Base-by-base conservation (phyloP, 768 basidiomycete species). In the Phaeolepiota aurea region DNA sequence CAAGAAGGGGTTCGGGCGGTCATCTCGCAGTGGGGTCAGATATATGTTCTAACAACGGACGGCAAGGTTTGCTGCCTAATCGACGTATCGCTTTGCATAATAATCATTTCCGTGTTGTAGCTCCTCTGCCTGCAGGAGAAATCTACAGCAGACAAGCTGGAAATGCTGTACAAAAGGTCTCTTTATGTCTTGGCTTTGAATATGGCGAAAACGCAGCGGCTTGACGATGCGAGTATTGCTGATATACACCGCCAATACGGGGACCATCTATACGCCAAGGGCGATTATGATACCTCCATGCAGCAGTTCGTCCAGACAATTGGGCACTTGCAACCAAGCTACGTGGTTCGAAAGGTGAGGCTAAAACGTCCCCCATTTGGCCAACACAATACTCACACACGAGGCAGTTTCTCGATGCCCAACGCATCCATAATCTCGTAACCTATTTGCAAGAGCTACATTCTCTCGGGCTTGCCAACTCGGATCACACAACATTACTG, bases 371-470 rank as follows among this genome's bases (percentile, higher is more conserved):
- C 3, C 32, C 16, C 32, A 3, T 15, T 19, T 33, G 23, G 15
- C 4, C 18, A 14, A 35, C 19, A 9, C 12, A 35, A 34, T 19
- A 16, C 11, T 43, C 15, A 7, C 37, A 5, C n/a, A n/a, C n/a
- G 3, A 10, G 9, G 20, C 42, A 97, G 93, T 98, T 92, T 62
- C 78, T 99, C 25, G 96, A 96, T 48, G 91, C 94, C 0, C 96
- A 98, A 54, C 72, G 93, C 2, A 96, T 97, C 41, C 86, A 92
- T 47, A 91, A 93, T 55, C 82, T 99, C 39, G 92, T 88, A 20
- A 87, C 87, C 1, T 99, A 97, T 58, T 74, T 99, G 0, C 93
- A 98, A 72, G 93, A 94, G 57, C 69, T 99, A 0, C 96, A 99
- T 55, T 72, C 87, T 1, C 71, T 82, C 1, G 85, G 87, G 0